Evolutionary conservation across 768 basidiomycete genomes (phyloP).

Genomic region (Rhodocollybia butyracea): DNA sequence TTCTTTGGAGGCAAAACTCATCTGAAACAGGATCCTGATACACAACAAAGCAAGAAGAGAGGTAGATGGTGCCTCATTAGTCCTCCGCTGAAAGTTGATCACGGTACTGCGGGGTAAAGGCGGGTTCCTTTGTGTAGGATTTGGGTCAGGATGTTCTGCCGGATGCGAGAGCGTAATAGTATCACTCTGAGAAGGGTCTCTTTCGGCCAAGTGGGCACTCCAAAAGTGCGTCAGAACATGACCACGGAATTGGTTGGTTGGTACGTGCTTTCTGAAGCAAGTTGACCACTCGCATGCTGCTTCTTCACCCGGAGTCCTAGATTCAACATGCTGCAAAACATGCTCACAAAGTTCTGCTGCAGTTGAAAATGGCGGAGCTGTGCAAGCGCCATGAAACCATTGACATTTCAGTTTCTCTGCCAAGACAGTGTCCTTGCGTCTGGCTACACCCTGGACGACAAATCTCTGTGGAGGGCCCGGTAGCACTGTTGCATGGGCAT

Average conservation of each 20-base stretch:
- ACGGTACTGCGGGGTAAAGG: slow-evolving; percentile 69
- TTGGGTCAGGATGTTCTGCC: slow-evolving; percentile 51
- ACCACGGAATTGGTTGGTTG: slow-evolving; percentile 45
- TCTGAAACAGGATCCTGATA: slow-evolving; percentile 79
- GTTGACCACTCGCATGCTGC: slow-evolving; percentile 69
- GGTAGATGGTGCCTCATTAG: slow-evolving; percentile 63
- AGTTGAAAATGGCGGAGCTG: slow-evolving; percentile 41
- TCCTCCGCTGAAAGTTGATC: slow-evolving; percentile 57
- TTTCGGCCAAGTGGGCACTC: slow-evolving; percentile 44
- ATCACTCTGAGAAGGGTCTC: slow-evolving; percentile 70
- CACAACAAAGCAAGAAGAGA: slow-evolving; percentile 81
- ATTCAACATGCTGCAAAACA: slow-evolving; percentile 51
- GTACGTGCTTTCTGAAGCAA: slow-evolving; percentile 49
- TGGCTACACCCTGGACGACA: slow-evolving; percentile 82
- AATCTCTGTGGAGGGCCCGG: slow-evolving; percentile 72
- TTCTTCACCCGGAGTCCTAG: slow-evolving; percentile 39
- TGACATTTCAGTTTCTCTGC: slow-evolving; percentile 71
- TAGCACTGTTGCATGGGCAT: slow-evolving; percentile 85
- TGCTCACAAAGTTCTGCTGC: slow-evolving; percentile 75
- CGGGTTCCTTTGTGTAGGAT: slow-evolving; percentile 64
- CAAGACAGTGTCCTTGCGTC: slow-evolving; percentile 54
- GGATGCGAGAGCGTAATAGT: slow-evolving; percentile 64
- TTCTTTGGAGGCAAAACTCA: slow-evolving; percentile 72
- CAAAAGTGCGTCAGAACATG: slow-evolving; percentile 81
- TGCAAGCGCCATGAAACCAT: slow-evolving; percentile 68